A percentile compares a stretch with the other conserved stretches of the same genome.
Conservation (phyloP, 352 stramenopile species). For the Phytophthora gonapodyides region DNA sequence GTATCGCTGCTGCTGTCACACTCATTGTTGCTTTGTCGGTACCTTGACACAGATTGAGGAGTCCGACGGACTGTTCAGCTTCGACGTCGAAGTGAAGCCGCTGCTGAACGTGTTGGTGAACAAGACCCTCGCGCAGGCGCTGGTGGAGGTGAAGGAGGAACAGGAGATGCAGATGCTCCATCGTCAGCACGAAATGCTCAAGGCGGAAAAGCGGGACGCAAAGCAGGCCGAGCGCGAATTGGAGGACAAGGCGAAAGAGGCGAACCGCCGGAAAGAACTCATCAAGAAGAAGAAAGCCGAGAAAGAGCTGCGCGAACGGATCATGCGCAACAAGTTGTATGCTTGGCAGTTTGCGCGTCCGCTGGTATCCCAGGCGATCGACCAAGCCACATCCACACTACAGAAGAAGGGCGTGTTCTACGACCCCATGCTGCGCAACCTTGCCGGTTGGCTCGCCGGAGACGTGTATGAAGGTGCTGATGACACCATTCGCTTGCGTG, state of each 20-base stretch:
- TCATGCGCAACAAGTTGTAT: slow-evolving; percentile 62
- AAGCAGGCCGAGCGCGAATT: slow-evolving; percentile 50
- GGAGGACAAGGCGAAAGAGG: slow-evolving; percentile 57
- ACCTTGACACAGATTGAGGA: slow-evolving; percentile 62
- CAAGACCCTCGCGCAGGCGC: slow-evolving; percentile 82
- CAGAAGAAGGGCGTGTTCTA: slow-evolving; percentile 68
- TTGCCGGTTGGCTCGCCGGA: slow-evolving; percentile 45
- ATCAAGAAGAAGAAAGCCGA: slow-evolving; percentile 50
- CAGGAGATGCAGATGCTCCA: slow-evolving; percentile 61
- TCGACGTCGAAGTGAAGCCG: slow-evolving; percentile 77
- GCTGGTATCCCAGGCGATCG: slow-evolving; percentile 48
- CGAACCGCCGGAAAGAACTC: slow-evolving; percentile 54
- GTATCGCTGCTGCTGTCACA: not conserved
- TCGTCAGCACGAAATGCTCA: slow-evolving; percentile 42
- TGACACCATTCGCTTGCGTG: slow-evolving; percentile 46
- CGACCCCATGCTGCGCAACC: slow-evolving; percentile 56
- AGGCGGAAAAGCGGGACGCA: slow-evolving; percentile 49
- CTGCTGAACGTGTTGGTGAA: slow-evolving; percentile 78
- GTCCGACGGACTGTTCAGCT: slow-evolving; percentile 77
- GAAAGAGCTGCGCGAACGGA: slow-evolving; percentile 39
- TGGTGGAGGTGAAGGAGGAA: slow-evolving; percentile 79
- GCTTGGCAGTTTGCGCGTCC: slow-evolving; percentile 63
- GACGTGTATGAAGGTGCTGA: slow-evolving; percentile 53
- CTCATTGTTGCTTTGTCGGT: not conserved
- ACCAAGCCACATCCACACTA: slow-evolving; percentile 35